Evolutionary conservation across 805 yeast species (phyloP).

Genomic region (Zygotorulaspora florentina): DNA sequence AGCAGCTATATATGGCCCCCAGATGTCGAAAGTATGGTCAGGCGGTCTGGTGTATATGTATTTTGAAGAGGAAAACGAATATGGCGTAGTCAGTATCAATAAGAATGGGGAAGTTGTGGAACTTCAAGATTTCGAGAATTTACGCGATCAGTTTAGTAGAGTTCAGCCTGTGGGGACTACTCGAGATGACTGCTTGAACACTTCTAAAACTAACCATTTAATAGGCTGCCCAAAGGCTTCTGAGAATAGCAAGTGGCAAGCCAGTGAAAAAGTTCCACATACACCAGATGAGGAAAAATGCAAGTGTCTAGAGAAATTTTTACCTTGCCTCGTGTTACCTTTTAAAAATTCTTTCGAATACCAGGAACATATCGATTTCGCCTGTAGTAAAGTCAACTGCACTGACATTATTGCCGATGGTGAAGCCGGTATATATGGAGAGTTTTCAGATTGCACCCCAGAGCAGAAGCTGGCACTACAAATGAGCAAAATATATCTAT

Average conservation of each 20-base stretch:
- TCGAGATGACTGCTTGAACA: conserved; percentile 27
- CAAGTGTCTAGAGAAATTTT: conserved; percentile 52
- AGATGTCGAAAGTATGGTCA: conserved; percentile 79
- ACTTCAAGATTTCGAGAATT: conserved; percentile 55
- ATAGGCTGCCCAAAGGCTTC: conserved; percentile 19
- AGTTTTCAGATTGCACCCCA: conserved; percentile 60
- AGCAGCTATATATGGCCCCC: conserved; percentile 54
- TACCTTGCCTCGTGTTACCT: conserved; percentile 53
- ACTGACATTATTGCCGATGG: conserved; percentile 58
- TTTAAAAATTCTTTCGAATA: conserved; percentile 47
- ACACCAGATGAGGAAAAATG: conserved; percentile 61
- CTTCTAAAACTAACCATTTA: conserved; percentile 5
- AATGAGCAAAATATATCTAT: conserved; percentile 56
- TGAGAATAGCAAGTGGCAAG: conserved; percentile 47
- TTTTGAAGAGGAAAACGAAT: conserved; percentile 69
- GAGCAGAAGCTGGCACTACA: conserved; percentile 60
- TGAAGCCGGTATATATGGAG: conserved; percentile 56
- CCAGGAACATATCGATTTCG: conserved; percentile 49
- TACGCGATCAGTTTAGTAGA: conserved; percentile 47
- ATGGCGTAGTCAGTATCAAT: conserved; percentile 60
- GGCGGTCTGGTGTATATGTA: conserved; percentile 85
- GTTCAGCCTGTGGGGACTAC: conserved; percentile 46
- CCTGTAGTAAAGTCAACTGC: conserved; percentile 59
- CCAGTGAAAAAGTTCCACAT: conserved; percentile 58
- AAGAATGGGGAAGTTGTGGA: conserved; percentile 45